phyloP scores from a whole-genome alignment of 2,329 filamentous ascomycete species.

The Cladophialophora exuberans region DNA sequence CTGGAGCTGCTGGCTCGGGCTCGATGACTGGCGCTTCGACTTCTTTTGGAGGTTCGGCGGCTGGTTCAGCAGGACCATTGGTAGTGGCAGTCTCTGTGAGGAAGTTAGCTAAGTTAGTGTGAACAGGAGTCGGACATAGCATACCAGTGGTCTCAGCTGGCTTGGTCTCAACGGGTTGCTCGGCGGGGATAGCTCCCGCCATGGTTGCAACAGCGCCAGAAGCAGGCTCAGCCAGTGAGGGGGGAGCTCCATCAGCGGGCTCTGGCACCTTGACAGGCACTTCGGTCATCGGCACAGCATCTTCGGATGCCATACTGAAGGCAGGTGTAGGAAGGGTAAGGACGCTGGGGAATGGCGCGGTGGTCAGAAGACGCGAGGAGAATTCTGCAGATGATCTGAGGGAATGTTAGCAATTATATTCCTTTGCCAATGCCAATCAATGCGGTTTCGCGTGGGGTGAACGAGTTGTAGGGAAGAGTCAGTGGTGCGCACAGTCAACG shows the following conservation, averaged over 20 bases:
- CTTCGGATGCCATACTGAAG: conserved; percentile 23
- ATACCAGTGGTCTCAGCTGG: conserved; percentile 37
- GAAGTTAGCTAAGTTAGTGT: background rate
- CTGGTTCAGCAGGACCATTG: conserved; percentile 32
- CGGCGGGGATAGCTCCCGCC: conserved; percentile 37
- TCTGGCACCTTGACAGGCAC: conserved; percentile 31
- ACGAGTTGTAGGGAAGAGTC: background rate
- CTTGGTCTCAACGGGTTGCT: conserved; percentile 40
- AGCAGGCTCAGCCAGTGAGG: conserved; percentile 30
- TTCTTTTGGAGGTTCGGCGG: conserved; percentile 33
- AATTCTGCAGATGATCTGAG: conserved; percentile 10
- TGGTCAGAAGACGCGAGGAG: conserved; percentile 1
- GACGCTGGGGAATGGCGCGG: conserved; percentile 22
- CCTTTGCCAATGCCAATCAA: background rate
- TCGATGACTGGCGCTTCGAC: conserved; percentile 40
- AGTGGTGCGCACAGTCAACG: conserved; percentile 11
- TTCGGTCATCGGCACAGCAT: conserved; percentile 20
- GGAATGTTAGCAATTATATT: conserved; percentile 12
- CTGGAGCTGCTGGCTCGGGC: conserved; percentile 28
- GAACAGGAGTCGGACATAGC: conserved; percentile 19
- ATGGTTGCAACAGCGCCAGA: conserved; percentile 31
- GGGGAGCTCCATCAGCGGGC: conserved; percentile 31
- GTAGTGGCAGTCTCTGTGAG: conserved; percentile 31
- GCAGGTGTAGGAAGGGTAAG: background rate
- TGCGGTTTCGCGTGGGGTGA: conserved; percentile 1